A percentile compares a stretch with the other conserved stretches of the same genome.
Conservation (phyloP, 208 protist genomes). For the Leishmania martiniquensis region DNA sequence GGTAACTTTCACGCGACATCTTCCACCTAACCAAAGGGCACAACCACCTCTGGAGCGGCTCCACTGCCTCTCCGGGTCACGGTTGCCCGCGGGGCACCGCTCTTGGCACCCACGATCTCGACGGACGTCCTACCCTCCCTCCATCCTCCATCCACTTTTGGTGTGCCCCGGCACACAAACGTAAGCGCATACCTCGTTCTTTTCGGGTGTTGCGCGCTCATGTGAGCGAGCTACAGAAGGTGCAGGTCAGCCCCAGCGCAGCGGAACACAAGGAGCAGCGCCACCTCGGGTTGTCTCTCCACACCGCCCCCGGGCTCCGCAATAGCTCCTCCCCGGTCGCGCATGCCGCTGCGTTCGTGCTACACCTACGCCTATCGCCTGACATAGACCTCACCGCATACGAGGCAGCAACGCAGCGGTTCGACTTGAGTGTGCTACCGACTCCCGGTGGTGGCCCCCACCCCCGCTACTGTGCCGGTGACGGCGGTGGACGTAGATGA, state of each 20-base stretch:
- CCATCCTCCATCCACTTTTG: not conserved
- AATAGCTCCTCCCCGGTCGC: not conserved
- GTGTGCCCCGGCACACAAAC: too few species aligned
- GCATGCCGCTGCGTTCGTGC: constrained; percentile 23
- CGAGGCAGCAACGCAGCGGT: constrained; percentile 20
- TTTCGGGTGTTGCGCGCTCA: not conserved
- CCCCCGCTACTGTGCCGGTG: constrained; percentile 4
- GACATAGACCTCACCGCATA: constrained; percentile 33
- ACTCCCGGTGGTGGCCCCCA: constrained; percentile 7
- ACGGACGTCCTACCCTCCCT: not conserved
- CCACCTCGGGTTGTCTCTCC: not conserved
- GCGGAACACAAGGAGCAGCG: too few species aligned
- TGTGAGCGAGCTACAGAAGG: not conserved
- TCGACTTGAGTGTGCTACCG: constrained; percentile 31
- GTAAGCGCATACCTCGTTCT: not conserved
- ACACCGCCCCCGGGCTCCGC: not conserved
- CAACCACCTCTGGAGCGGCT: not conserved
- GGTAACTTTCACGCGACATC: not conserved
- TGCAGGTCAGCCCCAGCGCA: not conserved
- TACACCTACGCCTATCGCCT: constrained; percentile 37
- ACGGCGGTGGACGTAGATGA: constrained; percentile 1
- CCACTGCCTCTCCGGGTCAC: not conserved
- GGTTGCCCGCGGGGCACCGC: not conserved
- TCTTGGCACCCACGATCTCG: not conserved
- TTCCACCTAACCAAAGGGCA: not conserved